Base-by-base conservation (phyloP, 768 basidiomycete species). In the Ramaria sp. region DNA sequence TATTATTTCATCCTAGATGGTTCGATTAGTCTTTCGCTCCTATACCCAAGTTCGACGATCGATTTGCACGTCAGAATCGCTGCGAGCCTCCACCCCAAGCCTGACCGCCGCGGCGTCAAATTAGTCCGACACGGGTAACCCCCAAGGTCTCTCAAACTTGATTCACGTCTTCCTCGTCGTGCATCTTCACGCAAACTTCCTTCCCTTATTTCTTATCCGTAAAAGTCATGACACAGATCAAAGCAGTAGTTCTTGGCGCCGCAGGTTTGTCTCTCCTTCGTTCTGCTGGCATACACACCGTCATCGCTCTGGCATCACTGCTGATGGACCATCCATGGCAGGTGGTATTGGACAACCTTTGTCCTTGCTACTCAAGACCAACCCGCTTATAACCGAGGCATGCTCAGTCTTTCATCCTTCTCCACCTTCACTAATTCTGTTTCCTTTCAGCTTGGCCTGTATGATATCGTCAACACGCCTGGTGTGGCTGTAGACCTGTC, bases 331-430 rank as follows among this genome's bases (percentile, higher is more conserved):
- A 15, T 24, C 45, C 30, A 20, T 30, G 27, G 8, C 52, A 91
- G 92, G 91, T 69, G 94, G 94, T 69, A 97, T 97, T 64, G 95
- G 95, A 65, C 95, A 96, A 75, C 93, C 94, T 58, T 76, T 98
- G 67, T 81, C 94, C 20, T 84, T 98, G 57, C 77, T 98, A 55
- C 77, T 98, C 67, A 97, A 98, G 76, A 67, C 72, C 49, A 93
- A 91, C 72, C 78, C 85, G 24, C 72, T 81, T 57, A 75, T 97
- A 61, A 87, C 87, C 53, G 78, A 85, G 76, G 88, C 86, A 5
- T 9, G 20, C 41, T 50, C 13, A 55, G 24, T 50, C 25, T 12
- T 50, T 25, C 24, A 27, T 37, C 48, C 16, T 56, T 39, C 47
- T n/a, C 15, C 15, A 4, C 8, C 32, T 37, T 10, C 9, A 22